Base-by-base conservation (phyloP, 2,329 filamentous ascomycete species). In the Cladosporium velox region DNA sequence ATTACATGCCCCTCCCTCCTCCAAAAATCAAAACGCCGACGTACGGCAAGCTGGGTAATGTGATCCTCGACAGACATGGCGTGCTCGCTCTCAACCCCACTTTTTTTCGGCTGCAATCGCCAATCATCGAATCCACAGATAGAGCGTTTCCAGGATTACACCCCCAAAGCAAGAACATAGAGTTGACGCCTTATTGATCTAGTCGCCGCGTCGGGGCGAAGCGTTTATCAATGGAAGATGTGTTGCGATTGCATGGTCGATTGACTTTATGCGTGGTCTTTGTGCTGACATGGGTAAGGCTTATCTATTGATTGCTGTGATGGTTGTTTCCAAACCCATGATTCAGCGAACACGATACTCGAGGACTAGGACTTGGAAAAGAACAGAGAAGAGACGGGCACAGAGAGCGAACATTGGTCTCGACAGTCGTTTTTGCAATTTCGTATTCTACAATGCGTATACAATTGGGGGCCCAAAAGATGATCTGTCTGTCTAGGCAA, bases 371-470 rank as follows among this genome's bases (percentile, higher is more conserved):
- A 44, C 41, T 44, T 18, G 41, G 18, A 10, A 47, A 47, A 4
- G 8, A 24, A 4, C 12, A 2, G 21, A n/a, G n/a, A n/a, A 12
- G 6, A 21, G 18, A 44, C 24, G 24, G 24, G 24, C 24, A 24
- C 6, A 44, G 15, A n/a, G 18, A 3, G 38, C 15, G 3, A 47
- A 47, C 8, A 21, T 47, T 47, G 41, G 41, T 47, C 41, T 47
- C 41, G 41, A 47, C 41, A 47, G 41, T 47, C 41, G 41, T 58
- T 38, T 38, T 58, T 58, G 55, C 55, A 38, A 58, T 26, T 58
- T 58, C 55, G 55, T 58, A 38, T 41, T 58, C 55, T 58, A 58
- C 55, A 58, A 41, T 38, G 32, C 55, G 34, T 38, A 35, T 58
- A 58, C 34, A 58, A 58, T 58, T 15, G 24, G 24, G 49, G 24